phyloP scores from a whole-genome alignment of 2,329 filamentous ascomycete genomes.

The Ceratocystis destructans region DNA sequence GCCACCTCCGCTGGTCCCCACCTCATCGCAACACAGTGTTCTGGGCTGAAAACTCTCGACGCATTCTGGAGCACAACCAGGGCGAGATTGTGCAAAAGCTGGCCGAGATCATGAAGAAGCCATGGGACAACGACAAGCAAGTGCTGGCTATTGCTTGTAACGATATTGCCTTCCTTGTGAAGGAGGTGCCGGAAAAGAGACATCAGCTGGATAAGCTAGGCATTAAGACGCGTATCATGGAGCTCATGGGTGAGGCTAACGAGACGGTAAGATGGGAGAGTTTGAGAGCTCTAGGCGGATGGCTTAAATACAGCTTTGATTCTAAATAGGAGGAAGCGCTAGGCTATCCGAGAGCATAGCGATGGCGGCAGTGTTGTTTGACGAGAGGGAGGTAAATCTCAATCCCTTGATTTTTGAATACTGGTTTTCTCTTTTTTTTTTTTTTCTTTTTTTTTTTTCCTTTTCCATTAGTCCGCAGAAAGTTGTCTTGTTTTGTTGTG shows the following conservation, averaged over 20 bases:
- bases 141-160: slow-evolving; percentile 88
- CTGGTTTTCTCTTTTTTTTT: slow-evolving; percentile 8
- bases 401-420: neutral
- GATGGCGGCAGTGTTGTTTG: neutral
- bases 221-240: slow-evolving; percentile 79
- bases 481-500: neutral
- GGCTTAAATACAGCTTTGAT: slow-evolving; percentile 52
- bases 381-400: neutral
- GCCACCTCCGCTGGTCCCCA: slow-evolving; percentile 84
- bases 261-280: slow-evolving; percentile 89
- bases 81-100: slow-evolving; percentile 66
- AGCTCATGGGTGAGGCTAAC: slow-evolving; percentile 79
- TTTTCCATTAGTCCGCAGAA: neutral
- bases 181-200: slow-evolving; percentile 76
- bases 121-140: slow-evolving; percentile 68
- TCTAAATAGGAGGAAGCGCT: slow-evolving; percentile 20
- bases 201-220: slow-evolving; percentile 68
- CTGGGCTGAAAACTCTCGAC: slow-evolving; percentile 82
- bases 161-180: slow-evolving; percentile 77
- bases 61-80: slow-evolving; percentile 71
- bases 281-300: slow-evolving; percentile 60
- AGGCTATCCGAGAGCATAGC: neutral
- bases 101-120: slow-evolving; percentile 64
- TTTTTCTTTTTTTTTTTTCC: neutral
- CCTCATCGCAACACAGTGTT: slow-evolving; percentile 77